Percentiles rank a stretch among this genome's conserved stretches.
Evolutionary conservation across 768 basidiomycete species (phyloP).

Genomic region (Favolaschia claudopus): DNA sequence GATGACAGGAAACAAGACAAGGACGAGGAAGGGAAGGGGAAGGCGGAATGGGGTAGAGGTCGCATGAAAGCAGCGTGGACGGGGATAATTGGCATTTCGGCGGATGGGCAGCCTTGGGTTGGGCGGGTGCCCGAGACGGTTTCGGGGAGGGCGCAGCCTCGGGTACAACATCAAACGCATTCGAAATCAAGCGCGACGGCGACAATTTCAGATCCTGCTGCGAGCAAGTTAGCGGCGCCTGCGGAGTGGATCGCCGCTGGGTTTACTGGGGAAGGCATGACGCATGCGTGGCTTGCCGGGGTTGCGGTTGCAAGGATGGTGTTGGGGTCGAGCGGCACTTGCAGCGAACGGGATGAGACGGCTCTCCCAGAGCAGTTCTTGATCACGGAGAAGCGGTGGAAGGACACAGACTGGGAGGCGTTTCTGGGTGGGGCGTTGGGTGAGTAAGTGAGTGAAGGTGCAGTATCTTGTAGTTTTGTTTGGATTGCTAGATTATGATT

Average conservation of each 20-base stretch:
- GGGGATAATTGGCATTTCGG: conserved; percentile 68
- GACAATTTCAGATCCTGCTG: too few species aligned
- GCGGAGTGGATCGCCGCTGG: conserved; percentile 81
- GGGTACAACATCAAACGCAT: background rate
- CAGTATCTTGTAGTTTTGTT: too few species aligned
- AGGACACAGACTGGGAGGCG: conserved; percentile 17
- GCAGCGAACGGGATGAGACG: background rate
- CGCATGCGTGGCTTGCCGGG: conserved; percentile 70
- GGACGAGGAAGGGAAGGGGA: conserved; percentile 27
- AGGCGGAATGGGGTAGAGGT: conserved; percentile 47
- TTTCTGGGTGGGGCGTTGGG: conserved; percentile 3
- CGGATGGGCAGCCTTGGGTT: conserved; percentile 73
- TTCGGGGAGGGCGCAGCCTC: conserved; percentile 47
- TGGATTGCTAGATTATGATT: too few species aligned
- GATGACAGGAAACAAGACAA: conserved; percentile 24
- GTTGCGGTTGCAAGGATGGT: conserved; percentile 69
- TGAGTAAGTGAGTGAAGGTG: conserved; percentile 3
- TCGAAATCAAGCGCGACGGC: background rate
- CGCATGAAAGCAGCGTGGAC: conserved; percentile 67
- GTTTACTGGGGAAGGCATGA: conserved; percentile 79
- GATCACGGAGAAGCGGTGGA: conserved; percentile 23
- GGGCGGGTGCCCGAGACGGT: conserved; percentile 63
- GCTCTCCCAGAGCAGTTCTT: conserved; percentile 11
- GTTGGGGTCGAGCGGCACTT: conserved; percentile 42
- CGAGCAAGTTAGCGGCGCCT: conserved; percentile 26